A percentile compares a stretch with the other conserved stretches of the same genome.
These are phyloP conservation scores for Castanea mollissima DNA, from an alignment of 306 rosid genomes.

Conservation along the genomic window DNA sequence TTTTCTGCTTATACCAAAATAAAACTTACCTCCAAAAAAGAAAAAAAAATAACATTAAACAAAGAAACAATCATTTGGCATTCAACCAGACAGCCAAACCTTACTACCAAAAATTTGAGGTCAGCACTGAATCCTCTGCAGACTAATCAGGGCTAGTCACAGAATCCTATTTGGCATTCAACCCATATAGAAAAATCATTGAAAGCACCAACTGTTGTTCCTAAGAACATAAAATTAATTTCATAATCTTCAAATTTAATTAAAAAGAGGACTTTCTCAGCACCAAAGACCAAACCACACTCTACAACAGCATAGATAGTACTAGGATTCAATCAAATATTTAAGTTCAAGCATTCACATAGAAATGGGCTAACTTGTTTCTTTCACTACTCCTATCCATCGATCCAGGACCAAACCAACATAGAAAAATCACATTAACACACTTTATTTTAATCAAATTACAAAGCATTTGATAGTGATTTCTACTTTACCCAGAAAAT, in stretches of 20 bases:
- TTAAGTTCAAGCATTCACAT: background rate
- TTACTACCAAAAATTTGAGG: no score
- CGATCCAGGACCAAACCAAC: no score
- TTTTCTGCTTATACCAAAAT: background rate
- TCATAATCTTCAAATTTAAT: no score
- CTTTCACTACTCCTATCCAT: no score
- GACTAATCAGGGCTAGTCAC: no score
- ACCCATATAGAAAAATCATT: background rate
- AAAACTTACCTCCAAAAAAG: background rate
- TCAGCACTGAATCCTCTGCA: no score
- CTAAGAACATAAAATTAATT: no score
- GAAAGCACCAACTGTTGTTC: background rate
- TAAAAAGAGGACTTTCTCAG: background rate
- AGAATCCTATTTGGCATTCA: no score
- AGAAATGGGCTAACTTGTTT: no score
- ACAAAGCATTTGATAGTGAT: background rate
- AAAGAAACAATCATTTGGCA: background rate
- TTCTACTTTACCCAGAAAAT: background rate
- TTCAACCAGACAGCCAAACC: no score
- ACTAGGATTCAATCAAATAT: background rate
- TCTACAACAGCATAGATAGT: background rate
- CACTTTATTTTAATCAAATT: background rate
- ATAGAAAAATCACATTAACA: background rate
- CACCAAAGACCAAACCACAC: background rate
- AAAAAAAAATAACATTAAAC: background rate